Base-by-base conservation (phyloP, 257 asterid genomes). In the Solanum chaucha region DNA sequence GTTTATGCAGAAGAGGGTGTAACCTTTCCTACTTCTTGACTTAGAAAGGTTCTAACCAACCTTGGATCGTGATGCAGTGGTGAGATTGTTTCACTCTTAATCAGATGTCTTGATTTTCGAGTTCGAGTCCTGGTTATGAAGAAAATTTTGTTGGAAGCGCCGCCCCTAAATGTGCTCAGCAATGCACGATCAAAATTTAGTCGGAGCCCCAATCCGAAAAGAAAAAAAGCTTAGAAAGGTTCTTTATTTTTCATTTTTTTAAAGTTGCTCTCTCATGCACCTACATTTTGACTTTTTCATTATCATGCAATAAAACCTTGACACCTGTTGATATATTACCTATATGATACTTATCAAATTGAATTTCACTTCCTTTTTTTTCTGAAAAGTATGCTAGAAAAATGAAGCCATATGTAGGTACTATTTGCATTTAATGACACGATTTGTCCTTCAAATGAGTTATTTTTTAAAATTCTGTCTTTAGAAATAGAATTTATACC, bases 281-380 rank as follows among this genome's bases (percentile, higher is more conserved):
- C 72, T 10, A 75, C 12, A 14, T 78, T 70, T 91, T 91, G 89
- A 84, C 81, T 87, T 40, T 71, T 40, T 78, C 5, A 34, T 77
- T 44, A 70, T 77, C 70, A 40, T 20, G 30, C 82, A 55, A 73
- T 22, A 73, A 58, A 80, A 4, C n/a, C 10, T 32, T 65, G 36
- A 17, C 35, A 65, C 22, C 75, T 82, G 58, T 32, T 70, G 35
- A 46, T 34, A 46, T 26, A 44, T 28, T 78, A 78, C 15, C 65
- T 4, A 26, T 46, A 10, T 80, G 26, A 46, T 80, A 26, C 85
- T 46, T 28, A 46, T 80, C 85, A 80, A 46, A 80, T 46, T 46
- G 67, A 80, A 17, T 46, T 80, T 46, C 85, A 28, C 67, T 80
- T 80, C 41, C 34, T 46, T 26, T 28, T 51, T 51, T 48, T 15